Conservation (phyloP, 179 eudicot genomes). For the Spinacia oleracea region DNA sequence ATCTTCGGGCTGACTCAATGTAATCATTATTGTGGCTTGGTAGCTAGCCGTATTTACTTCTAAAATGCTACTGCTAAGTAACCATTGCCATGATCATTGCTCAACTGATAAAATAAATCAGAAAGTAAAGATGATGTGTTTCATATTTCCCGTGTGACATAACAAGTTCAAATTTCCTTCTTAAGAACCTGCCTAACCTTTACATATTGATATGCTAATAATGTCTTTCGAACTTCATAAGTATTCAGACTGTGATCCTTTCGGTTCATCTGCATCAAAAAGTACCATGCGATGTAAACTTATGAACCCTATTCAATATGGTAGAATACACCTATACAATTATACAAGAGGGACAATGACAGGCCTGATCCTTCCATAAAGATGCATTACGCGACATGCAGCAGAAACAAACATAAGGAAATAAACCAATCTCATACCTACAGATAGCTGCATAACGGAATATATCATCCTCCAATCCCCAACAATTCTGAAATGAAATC, state of each 20-base stretch:
- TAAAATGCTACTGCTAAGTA: background rate
- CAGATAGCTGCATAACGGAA: conserved; percentile 63
- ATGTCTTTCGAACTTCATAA: background rate
- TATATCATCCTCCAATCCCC: conserved; percentile 80
- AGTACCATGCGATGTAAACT: no score
- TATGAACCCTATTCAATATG: conserved; percentile 2
- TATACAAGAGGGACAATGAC: background rate
- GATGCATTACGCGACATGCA: background rate
- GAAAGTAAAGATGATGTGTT: background rate
- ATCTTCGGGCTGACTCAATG: background rate
- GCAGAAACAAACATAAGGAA: background rate
- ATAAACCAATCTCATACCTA: conserved; percentile 50
- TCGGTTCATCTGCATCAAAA: background rate
- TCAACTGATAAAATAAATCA: background rate
- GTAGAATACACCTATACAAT: background rate
- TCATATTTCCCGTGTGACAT: background rate
- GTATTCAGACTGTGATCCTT: background rate
- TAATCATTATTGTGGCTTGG: background rate
- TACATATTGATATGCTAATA: background rate
- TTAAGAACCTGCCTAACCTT: background rate
- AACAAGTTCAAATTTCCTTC: background rate
- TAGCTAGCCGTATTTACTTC: background rate
- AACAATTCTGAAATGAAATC: conserved; percentile 72
- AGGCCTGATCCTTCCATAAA: conserved; percentile 40
- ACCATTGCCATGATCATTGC: background rate